phyloP scores from a whole-genome alignment of 176 grass and related monocot genomes.

The Thalia dealbata region DNA sequence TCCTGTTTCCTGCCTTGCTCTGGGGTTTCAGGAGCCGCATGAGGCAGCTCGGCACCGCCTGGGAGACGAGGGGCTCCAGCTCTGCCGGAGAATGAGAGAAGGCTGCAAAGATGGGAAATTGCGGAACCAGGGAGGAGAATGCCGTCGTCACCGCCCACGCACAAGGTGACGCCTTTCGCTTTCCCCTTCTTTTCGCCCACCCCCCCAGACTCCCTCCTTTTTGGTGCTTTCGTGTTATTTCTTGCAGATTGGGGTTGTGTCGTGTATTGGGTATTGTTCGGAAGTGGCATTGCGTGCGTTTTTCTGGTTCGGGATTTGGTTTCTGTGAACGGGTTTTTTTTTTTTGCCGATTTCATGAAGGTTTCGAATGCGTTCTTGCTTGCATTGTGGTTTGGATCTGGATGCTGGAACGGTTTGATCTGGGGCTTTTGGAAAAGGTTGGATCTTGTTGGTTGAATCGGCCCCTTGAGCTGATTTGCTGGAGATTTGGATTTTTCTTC shows the following conservation, averaged over 20 bases:
- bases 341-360: neutral
- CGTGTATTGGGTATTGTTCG: constrained; percentile 1
- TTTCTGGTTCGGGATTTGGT: neutral
- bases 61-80: constrained; percentile 9
- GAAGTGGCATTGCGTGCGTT: neutral
- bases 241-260: constrained; percentile 6
- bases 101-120: constrained; percentile 74
- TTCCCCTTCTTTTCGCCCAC: too few relatives aligned
- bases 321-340: neutral
- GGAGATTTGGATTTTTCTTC: constrained; percentile 2
- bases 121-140: constrained; percentile 97
- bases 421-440: neutral
- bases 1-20: neutral
- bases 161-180: constrained; percentile 42
- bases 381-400: neutral
- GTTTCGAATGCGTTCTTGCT: neutral
- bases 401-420: neutral
- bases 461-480: neutral
- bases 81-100: constrained; percentile 46
- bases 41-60: constrained; percentile 2
- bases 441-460: neutral
- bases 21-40: neutral
- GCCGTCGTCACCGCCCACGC: constrained; percentile 88
- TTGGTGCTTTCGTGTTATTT: neutral
- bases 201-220: constrained; percentile 5